These are phyloP conservation scores for Sugiyamaella xylanicola DNA, from an alignment of 1,139 yeast species.

Conservation along the genomic window DNA sequence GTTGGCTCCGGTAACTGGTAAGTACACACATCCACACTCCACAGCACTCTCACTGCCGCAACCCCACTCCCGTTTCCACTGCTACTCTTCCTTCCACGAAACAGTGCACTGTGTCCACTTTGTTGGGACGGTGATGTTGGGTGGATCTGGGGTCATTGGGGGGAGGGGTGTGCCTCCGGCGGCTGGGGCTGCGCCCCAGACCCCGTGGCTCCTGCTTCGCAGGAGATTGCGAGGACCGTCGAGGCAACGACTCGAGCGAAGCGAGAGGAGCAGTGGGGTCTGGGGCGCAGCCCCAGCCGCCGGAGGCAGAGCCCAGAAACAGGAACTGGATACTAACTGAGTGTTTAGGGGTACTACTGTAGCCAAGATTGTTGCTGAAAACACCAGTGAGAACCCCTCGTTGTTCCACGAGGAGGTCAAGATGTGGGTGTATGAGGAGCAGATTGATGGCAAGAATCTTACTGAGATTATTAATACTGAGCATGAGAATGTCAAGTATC, in stretches of 20 bases:
- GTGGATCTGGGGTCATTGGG: no score
- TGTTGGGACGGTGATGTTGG: slow-evolving; percentile 10
- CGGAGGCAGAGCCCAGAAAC: not conserved
- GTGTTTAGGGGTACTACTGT: slow-evolving; percentile 78
- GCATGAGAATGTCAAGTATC: slow-evolving; percentile 80
- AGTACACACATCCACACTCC: slow-evolving; percentile 19
- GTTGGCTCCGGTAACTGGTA: slow-evolving; percentile 51
- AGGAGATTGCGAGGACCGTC: no score
- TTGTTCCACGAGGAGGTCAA: slow-evolving; percentile 69
- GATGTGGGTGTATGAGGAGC: slow-evolving; percentile 96
- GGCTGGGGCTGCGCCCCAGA: not conserved
- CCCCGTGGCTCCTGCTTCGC: not conserved
- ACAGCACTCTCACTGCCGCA: not conserved
- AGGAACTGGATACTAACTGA: not conserved
- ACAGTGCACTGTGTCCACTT: not conserved
- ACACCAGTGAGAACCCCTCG: slow-evolving; percentile 66
- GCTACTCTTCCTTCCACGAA: not conserved
- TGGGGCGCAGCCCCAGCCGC: no score
- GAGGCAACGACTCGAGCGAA: no score
- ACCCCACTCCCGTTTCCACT: not conserved
- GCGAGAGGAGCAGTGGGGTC: no score
- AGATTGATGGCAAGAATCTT: slow-evolving; percentile 60
- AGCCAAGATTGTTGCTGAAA: slow-evolving; percentile 91
- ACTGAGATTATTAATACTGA: slow-evolving; percentile 83
- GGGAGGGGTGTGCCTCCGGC: no score